These are phyloP conservation scores for Fraxinus sp. DNA, from an alignment of 305 asterid genomes.

Conservation along the genomic window DNA sequence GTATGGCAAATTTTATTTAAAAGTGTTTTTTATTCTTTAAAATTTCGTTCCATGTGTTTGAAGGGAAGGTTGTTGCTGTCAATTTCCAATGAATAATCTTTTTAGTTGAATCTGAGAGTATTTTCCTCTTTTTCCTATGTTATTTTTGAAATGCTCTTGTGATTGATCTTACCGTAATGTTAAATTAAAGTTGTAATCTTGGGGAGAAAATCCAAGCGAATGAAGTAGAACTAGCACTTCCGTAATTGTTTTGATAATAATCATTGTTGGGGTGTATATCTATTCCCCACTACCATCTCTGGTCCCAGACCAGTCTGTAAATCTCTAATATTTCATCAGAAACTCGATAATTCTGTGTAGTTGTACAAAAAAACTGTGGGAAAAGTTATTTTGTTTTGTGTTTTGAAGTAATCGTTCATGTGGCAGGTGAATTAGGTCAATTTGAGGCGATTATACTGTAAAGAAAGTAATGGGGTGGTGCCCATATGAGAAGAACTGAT, in stretches of 20 bases:
- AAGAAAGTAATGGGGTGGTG: constrained; percentile 37
- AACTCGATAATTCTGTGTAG: not conserved
- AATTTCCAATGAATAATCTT: not conserved
- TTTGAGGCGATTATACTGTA: constrained; percentile 24
- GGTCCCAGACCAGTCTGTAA: not conserved
- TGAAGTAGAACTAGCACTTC: constrained; percentile 1
- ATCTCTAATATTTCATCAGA: not conserved
- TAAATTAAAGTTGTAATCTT: constrained; percentile 10
- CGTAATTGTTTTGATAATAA: not conserved
- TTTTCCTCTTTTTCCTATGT: not conserved
- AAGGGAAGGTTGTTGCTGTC: not conserved
- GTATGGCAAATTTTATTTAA: no score
- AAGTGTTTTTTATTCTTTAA: not conserved
- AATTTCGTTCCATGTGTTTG: not conserved
- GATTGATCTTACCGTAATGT: constrained; percentile 30
- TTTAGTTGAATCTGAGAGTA: constrained; percentile 23
- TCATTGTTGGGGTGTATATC: not conserved
- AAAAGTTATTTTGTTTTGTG: not conserved
- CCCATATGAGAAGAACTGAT: constrained; percentile 81
- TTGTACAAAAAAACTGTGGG: not conserved
- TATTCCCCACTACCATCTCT: not conserved
- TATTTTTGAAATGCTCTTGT: constrained; percentile 1
- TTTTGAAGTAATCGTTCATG: not conserved
- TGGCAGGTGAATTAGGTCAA: constrained; percentile 38
- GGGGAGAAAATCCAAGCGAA: not conserved